These are phyloP conservation scores for Eucalyptus marginata DNA, from an alignment of 345 rosid genomes.

Conservation along the genomic window DNA sequence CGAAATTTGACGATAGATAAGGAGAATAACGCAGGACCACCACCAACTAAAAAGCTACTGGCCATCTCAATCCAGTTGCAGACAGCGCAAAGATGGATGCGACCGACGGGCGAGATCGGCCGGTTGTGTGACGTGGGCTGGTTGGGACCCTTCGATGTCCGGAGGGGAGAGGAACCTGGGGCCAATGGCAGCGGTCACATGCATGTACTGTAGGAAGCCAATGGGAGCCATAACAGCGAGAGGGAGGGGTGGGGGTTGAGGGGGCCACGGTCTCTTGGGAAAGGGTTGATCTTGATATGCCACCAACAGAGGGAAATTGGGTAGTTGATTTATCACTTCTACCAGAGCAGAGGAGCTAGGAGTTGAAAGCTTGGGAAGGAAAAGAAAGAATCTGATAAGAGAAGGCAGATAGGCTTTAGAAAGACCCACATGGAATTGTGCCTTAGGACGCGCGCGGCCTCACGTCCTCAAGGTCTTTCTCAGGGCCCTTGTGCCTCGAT, in stretches of 20 bases:
- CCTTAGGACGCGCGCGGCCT: neutral
- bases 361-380: neutral
- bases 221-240: neutral
- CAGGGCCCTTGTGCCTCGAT: neutral
- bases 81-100: neutral
- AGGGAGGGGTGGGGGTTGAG: neutral
- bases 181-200: conserved; percentile 3
- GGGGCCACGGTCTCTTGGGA: conserved; percentile 4
- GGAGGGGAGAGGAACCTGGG: conserved; percentile 1
- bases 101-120: neutral
- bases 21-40: conserved; percentile 1
- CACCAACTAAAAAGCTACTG: neutral
- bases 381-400: neutral
- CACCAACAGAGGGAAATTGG: conserved; percentile 2
- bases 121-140: neutral
- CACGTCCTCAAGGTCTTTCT: neutral
- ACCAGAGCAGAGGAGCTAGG: neutral
- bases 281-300: conserved; percentile 16
- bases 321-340: neutral
- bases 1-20: neutral
- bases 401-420: neutral
- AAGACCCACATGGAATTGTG: neutral
- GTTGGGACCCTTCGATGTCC: neutral
- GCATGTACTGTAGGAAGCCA: neutral
- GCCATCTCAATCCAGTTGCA: neutral